phyloP scores from a whole-genome alignment of 1,284 basidiomycete genomes.

The Mycosarcoma maydis region DNA sequence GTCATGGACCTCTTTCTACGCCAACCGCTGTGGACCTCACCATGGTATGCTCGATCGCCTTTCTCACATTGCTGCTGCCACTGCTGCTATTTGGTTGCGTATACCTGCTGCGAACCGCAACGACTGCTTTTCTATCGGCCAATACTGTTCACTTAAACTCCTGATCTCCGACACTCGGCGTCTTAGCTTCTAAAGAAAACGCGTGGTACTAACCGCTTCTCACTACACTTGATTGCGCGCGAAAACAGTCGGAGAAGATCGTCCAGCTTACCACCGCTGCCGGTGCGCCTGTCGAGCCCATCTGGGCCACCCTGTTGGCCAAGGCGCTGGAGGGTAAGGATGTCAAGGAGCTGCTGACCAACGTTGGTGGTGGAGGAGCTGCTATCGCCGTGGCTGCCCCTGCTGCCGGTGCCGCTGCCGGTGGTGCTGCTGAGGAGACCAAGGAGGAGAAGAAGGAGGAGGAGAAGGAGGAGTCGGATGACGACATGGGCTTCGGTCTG shows the following conservation, averaged over 20 bases:
- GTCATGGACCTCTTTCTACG: too few relatives aligned
- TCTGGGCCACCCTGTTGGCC: constrained; percentile 95
- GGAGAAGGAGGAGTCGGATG: constrained; percentile 68
- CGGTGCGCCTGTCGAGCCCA: constrained; percentile 87
- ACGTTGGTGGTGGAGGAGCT: constrained; percentile 82
- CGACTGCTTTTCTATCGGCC: too few relatives aligned
- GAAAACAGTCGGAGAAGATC: constrained; percentile 86
- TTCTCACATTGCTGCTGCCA: too few relatives aligned
- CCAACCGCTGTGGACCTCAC: too few relatives aligned
- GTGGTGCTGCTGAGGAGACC: constrained; percentile 78
- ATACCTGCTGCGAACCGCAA: too few relatives aligned
- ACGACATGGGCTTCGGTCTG: constrained; percentile 77
- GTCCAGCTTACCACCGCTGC: constrained; percentile 83
- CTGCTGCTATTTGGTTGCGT: too few relatives aligned
- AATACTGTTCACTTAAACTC: too few relatives aligned
- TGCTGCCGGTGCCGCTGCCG: constrained; percentile 74
- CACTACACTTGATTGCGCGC: neutral
- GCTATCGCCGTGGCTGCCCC: constrained; percentile 70
- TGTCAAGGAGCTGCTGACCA: constrained; percentile 91
- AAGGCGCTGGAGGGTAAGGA: constrained; percentile 99
- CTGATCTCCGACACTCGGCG: too few relatives aligned
- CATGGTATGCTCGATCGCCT: too few relatives aligned
- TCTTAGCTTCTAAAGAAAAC: too few relatives aligned
- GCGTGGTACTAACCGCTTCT: too few relatives aligned
- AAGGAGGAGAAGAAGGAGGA: constrained; percentile 78